Conservation (phyloP, 2,329 filamentous ascomycete genomes). For the Sarocladium kiliense region DNA sequence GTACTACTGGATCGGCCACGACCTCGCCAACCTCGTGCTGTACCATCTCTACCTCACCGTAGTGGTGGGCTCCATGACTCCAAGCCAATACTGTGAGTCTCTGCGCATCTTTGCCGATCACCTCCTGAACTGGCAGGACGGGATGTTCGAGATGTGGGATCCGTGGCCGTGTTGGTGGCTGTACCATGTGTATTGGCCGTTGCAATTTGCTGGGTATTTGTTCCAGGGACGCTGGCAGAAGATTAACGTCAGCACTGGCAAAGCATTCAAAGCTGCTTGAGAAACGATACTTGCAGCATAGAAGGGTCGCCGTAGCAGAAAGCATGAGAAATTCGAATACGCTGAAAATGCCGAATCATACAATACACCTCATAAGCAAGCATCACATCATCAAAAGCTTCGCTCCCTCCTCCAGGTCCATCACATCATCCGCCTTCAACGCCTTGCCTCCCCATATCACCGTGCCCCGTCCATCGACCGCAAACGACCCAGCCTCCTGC, state of each 20-base stretch:
- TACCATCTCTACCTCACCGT: slow-evolving; percentile 34
- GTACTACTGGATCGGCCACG: slow-evolving; percentile 64
- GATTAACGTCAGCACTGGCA: slow-evolving; percentile 60
- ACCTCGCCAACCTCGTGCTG: slow-evolving; percentile 49
- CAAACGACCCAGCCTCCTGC: slow-evolving; percentile 49
- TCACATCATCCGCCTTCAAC: slow-evolving; percentile 41
- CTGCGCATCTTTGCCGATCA: slow-evolving; percentile 27
- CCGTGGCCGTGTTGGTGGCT: slow-evolving; percentile 53
- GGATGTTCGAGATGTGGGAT: slow-evolving; percentile 48
- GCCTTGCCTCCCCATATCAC: slow-evolving; percentile 48
- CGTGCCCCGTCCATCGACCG: slow-evolving; percentile 42
- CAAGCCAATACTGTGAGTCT: slow-evolving; percentile 16
- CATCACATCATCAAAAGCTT: slow-evolving; percentile 25
- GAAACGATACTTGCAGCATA: no score
- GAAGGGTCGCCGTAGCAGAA: no score
- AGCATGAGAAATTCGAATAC: no score
- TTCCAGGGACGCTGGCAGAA: slow-evolving; percentile 52
- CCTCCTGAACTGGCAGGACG: slow-evolving; percentile 47
- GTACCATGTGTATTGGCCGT: slow-evolving; percentile 52
- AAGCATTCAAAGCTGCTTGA: slow-evolving; percentile 21
- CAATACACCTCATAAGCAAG: neutral
- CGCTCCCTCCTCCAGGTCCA: slow-evolving; percentile 47
- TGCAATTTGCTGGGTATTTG: slow-evolving; percentile 42
- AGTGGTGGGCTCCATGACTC: slow-evolving; percentile 16
- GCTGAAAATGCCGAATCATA: neutral